Evolutionary conservation across 176 grass and related monocot species (phyloP).

Genomic region (Eremochloa ophiuroides): DNA sequence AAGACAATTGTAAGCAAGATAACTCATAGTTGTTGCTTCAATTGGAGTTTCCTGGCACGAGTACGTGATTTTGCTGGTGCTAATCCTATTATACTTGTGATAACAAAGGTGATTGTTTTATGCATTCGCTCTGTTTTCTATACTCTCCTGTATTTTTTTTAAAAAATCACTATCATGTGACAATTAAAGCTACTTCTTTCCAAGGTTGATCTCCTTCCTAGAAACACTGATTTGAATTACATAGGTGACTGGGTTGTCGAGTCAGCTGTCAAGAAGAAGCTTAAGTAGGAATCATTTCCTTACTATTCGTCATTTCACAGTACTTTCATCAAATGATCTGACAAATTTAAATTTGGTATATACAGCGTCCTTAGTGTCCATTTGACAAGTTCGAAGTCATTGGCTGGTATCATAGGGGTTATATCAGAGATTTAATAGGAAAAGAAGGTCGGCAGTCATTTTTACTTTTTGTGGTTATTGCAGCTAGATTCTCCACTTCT

Average conservation of each 20-base stretch:
- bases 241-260: constrained; percentile 91
- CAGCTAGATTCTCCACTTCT: background rate
- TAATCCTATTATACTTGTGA: too few relatives aligned
- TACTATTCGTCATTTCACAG: background rate
- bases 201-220: too few relatives aligned
- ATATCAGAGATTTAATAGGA: constrained; percentile 92
- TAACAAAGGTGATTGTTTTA: too few relatives aligned
- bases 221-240: constrained; percentile 83
- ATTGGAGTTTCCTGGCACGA: too few relatives aligned
- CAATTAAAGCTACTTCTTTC: too few relatives aligned
- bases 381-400: constrained; percentile 91
- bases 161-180: too few relatives aligned
- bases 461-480: background rate
- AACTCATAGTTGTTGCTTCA: too few relatives aligned
- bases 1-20: too few relatives aligned
- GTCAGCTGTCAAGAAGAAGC: constrained; percentile 75
- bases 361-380: constrained; percentile 79
- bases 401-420: constrained; percentile 88
- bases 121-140: too few relatives aligned
- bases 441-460: constrained; percentile 59
- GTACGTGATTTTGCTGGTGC: too few relatives aligned
- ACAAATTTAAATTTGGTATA: background rate
- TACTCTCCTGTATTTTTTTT: too few relatives aligned
- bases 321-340: background rate
- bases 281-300: constrained; percentile 49